Evolutionary conservation across 176 grass and related monocot species (phyloP).

Genomic region (Ampelocalamus luodianensis): DNA sequence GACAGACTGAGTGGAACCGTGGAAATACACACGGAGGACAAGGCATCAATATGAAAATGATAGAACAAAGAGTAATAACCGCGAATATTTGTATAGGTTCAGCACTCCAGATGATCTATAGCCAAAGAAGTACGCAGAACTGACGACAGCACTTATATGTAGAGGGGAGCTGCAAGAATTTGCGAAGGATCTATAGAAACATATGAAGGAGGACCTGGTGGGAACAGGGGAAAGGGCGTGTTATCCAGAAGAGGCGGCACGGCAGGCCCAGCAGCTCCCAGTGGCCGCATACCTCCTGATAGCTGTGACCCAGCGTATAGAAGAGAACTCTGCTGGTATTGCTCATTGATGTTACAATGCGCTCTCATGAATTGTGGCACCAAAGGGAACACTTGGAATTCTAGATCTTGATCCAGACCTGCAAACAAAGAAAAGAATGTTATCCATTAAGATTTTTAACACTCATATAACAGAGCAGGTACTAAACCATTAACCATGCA

Average conservation of each 20-base stretch:
- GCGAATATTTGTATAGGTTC: too few species aligned
- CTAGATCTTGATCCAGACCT: constrained; percentile 61
- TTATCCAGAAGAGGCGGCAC: constrained; percentile 29
- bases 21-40: too few species aligned
- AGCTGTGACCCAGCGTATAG: constrained; percentile 36
- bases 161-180: too few species aligned
- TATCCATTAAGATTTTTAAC: not conserved
- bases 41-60: too few species aligned
- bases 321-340: constrained; percentile 50
- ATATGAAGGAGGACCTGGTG: constrained; percentile 40
- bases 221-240: constrained; percentile 50
- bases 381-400: constrained; percentile 52
- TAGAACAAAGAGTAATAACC: too few species aligned
- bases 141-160: too few species aligned
- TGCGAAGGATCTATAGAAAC: too few species aligned
- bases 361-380: constrained; percentile 57
- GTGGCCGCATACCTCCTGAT: constrained; percentile 36
- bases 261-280: constrained; percentile 35
- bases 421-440: constrained; percentile 21
- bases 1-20: too few species aligned
- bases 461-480: not conserved
- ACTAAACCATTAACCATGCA: not conserved
- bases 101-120: too few species aligned
- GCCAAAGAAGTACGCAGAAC: too few species aligned
- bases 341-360: constrained; percentile 50